Evolutionary conservation across 305 asterid species (phyloP).

Genomic region (Nicotiana rustica): DNA sequence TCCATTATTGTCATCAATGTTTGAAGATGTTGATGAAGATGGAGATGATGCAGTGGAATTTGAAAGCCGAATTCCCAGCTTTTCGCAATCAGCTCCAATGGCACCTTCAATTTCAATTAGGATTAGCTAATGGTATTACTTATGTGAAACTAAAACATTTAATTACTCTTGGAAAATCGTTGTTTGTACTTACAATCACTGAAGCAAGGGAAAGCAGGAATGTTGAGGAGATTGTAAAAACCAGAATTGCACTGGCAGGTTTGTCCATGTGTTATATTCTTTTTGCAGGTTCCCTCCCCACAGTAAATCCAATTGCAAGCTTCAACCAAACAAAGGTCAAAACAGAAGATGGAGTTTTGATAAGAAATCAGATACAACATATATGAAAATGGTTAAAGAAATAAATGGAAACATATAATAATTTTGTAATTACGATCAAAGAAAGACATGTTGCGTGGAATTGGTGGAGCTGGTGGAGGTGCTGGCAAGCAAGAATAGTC

Average conservation of each 20-base stretch:
- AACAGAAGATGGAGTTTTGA: background rate
- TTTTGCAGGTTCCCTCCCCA: slow-evolving; percentile 72
- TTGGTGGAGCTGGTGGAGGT: slow-evolving; percentile 65
- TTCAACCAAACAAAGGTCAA: slow-evolving; percentile 18
- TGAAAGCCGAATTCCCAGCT: slow-evolving; percentile 56
- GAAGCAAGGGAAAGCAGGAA: slow-evolving; percentile 73
- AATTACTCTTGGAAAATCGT: background rate
- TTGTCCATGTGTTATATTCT: slow-evolving; percentile 52
- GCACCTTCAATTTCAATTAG: slow-evolving; percentile 56
- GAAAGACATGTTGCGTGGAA: slow-evolving; percentile 57
- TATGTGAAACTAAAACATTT: background rate
- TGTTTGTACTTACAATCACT: slow-evolving; percentile 56
- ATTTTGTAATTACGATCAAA: slow-evolving; percentile 60
- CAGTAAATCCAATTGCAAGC: slow-evolving; percentile 82
- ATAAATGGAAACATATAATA: background rate
- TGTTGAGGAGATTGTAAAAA: slow-evolving; percentile 54
- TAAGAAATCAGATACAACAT: background rate
- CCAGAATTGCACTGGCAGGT: slow-evolving; percentile 72
- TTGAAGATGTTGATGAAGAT: slow-evolving; percentile 26
- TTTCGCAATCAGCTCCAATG: slow-evolving; percentile 63
- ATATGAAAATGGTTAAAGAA: background rate
- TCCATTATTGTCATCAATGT: slow-evolving; percentile 20
- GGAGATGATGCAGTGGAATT: slow-evolving; percentile 52
- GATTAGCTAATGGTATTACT: background rate
- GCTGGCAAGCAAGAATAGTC: slow-evolving; percentile 88